These are phyloP conservation scores for Venturia carpophila DNA, from an alignment of 2,329 filamentous ascomycete species.

Conservation along the genomic window DNA sequence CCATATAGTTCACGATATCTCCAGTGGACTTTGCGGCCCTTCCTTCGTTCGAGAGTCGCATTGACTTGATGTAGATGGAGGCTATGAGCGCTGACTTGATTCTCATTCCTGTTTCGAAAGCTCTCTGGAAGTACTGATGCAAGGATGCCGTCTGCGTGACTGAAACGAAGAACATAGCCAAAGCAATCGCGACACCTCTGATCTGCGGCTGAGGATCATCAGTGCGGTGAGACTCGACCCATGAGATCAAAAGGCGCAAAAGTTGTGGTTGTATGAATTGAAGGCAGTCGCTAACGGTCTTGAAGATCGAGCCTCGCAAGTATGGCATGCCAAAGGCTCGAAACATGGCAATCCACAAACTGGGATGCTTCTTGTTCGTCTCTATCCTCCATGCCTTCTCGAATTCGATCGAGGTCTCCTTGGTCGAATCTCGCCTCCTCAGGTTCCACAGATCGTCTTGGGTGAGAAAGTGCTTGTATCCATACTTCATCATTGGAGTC, in stretches of 20 bases:
- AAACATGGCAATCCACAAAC: conserved; percentile 79
- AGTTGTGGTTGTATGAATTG: conserved; percentile 90
- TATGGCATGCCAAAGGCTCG: conserved; percentile 81
- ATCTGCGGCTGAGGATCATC: conserved; percentile 54
- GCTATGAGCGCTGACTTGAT: conserved; percentile 87
- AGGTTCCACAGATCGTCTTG: conserved; percentile 96
- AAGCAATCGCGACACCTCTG: conserved; percentile 75
- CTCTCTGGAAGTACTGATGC: conserved; percentile 94
- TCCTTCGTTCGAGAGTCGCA: conserved; percentile 88
- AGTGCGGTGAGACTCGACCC: conserved; percentile 65
- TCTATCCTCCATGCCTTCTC: conserved; percentile 70
- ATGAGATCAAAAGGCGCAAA: conserved; percentile 72
- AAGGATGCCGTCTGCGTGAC: conserved; percentile 80
- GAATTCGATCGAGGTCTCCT: conserved; percentile 61
- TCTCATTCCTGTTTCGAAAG: conserved; percentile 93
- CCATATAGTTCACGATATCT: conserved; percentile 99
- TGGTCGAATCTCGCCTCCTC: conserved; percentile 70
- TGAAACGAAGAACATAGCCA: conserved; percentile 87
- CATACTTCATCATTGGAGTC: conserved; percentile 94
- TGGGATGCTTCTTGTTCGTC: conserved; percentile 58
- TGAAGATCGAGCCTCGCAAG: conserved; percentile 72
- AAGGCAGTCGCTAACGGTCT: conserved; percentile 76
- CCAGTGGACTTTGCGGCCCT: conserved; percentile 82
- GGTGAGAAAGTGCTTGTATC: conserved; percentile 84
- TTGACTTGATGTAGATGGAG: conserved; percentile 85